Base-by-base conservation (phyloP, 2,329 filamentous ascomycete species). In the Neonectria ditissima region DNA sequence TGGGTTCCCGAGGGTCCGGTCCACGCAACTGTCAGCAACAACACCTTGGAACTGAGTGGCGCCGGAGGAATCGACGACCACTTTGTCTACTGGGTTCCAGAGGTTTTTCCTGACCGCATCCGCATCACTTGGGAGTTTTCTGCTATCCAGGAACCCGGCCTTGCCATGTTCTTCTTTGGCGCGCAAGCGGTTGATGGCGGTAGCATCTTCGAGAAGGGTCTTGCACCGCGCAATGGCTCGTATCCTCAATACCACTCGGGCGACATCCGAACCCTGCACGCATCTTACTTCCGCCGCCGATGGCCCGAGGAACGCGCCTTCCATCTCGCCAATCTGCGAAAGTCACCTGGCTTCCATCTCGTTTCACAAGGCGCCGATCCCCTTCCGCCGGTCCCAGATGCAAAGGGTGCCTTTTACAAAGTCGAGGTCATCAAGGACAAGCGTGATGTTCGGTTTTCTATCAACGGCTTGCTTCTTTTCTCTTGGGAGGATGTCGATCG, bases 161-260 rank as follows among this genome's bases (percentile, higher is more conserved):
- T 72, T 0, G 70, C 70, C 10, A 72, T 72, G 32, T 67, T 72
- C 9, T 72, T 72, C 58, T 69, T 72, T 10, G 70, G 70, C n/a
- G 68, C 70, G 7, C 54, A 58, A 2, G 58, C 69, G 1, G 59
- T 65, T 1, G 59, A 48, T 5, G 70, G 70, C 2, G 69, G 69
- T 4, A 72, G 69, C 32, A 72, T 72, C 26, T 72, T 72, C 44
- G 68, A 67, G 30, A 57, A 66, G 16, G 57, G 34, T 18, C 59
- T 72, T 4, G 57, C 61, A 0, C 68, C 69, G 0, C 66, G 70
- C 24, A 72, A 72, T 6, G 69, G 70, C 0, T 66, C 69, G 5
- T 72, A 72, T 51, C 59, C 70, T 2, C 70, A 72, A 9, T 72
- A 72, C 18, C 70, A 72, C 54, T 72, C 69, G 0, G 48, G 69